Evolutionary conservation across 192 early-diverging fungal species (phyloP).

Genomic region (Coemansia erecta): DNA sequence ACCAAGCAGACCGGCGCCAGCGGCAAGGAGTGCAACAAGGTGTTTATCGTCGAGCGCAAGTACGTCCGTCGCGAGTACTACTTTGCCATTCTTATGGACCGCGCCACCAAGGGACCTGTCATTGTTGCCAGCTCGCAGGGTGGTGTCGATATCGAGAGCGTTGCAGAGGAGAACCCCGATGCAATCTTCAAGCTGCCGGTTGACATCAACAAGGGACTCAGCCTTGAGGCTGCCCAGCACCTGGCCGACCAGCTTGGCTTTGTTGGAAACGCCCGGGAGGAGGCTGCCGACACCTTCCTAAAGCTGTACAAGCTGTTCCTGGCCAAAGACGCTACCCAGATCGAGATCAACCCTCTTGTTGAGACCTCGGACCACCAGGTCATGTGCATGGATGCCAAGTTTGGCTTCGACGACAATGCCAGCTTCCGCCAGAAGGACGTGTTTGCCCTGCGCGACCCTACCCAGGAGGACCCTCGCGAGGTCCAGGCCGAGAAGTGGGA

Average conservation of each 20-base stretch:
- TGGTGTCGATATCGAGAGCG: slow-evolving; percentile 96
- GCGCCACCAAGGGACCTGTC: slow-evolving; percentile 90
- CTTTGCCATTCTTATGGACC: slow-evolving; percentile 99
- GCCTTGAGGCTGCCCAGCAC: slow-evolving; percentile 66
- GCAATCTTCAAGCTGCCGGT: slow-evolving; percentile 92
- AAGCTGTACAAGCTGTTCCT: slow-evolving; percentile 96
- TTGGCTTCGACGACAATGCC: slow-evolving; percentile 99
- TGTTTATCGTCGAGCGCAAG: slow-evolving; percentile 94
- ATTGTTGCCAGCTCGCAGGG: slow-evolving; percentile 96
- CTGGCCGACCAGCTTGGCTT: slow-evolving; percentile 91
- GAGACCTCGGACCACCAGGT: slow-evolving; percentile 88
- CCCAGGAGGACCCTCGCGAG: slow-evolving; percentile 97
- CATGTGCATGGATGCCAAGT: slow-evolving; percentile 98
- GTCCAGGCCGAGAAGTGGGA: slow-evolving; percentile 95
- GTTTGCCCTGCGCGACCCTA: slow-evolving; percentile 82
- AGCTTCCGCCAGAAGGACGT: slow-evolving; percentile 94
- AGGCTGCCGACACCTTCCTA: slow-evolving; percentile 88
- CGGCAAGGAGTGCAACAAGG: slow-evolving; percentile 92
- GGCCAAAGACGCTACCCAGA: slow-evolving; percentile 95
- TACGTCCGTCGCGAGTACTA: slow-evolving; percentile 98
- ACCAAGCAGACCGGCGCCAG: slow-evolving; percentile 98
- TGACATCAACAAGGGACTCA: slow-evolving; percentile 84
- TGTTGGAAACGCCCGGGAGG: slow-evolving; percentile 69
- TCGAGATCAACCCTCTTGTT: slow-evolving; percentile 99
- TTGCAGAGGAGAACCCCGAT: slow-evolving; percentile 92